Evolutionary conservation across 257 asterid species (phyloP), one percentile per base, ranked within the genome.

Genomic region (Scutellaria baicalensis): DNA sequence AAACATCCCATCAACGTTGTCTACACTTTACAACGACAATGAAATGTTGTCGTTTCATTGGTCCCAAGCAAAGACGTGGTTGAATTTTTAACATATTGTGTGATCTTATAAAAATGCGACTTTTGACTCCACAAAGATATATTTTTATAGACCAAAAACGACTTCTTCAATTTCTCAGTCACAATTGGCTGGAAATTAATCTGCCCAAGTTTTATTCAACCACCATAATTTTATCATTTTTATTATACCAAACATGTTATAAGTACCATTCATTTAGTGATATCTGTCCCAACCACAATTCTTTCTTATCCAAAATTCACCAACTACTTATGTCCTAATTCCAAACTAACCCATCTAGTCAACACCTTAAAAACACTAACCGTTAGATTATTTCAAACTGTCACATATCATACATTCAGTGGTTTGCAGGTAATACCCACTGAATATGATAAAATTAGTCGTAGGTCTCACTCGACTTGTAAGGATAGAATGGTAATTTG

Each of bases 11-110:
- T 67, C 72, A 52, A 0, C 64, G 38, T 52, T 64, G 62, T 27
- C 65, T 43, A 56, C 57, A 66, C 87, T 86, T 86, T 84, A 73
- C 50, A 77, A 4, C 74, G 89, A 86, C 69, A 83, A 60, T 54
- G 89, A 86, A 82, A 44, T 71, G 74, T 58, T 51, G 77, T 74
- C 72, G 64, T 68, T 47, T 68, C 21, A 45, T 43, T 74, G 72
- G 64, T 50, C 70, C 59, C 54, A 6, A 35, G 38, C 47, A 36
- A 7, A 63, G 66, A 68, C 66, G 83, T 76, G 75, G 75, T 52
- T 71, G 83, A 75, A 27, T 27, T 27, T 72, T 63, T 77, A 18
- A 66, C 72, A 75, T 38, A 17, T 62, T 77, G 67, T 60, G 1
- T n/a, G n/a, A 65, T 75, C 78, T 72, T 10, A 66, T 16, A 33